phyloP scores from a whole-genome alignment of 495 filamentous ascomycete genomes.

The Peziza echinospora region DNA sequence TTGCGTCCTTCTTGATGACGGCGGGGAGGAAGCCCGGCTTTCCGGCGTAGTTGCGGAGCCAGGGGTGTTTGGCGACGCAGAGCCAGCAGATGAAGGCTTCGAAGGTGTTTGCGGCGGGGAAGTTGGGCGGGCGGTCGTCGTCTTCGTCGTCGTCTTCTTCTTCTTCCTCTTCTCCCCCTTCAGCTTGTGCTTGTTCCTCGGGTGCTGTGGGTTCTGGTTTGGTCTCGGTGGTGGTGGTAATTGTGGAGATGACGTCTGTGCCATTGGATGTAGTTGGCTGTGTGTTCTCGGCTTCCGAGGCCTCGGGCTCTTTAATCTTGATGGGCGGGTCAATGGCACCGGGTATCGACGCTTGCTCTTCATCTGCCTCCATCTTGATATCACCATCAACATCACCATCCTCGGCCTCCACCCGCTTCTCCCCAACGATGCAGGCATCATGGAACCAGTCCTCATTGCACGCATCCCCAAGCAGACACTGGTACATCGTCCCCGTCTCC shows the following conservation, averaged over 20 bases:
- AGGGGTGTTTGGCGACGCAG: constrained; percentile 70
- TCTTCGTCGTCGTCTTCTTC: constrained; percentile 27
- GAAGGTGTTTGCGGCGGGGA: neutral
- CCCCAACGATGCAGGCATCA: constrained; percentile 75
- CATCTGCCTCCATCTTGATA: neutral
- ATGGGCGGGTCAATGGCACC: neutral
- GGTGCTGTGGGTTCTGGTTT: neutral
- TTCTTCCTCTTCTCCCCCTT: constrained; percentile 10
- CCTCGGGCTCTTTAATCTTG: constrained; percentile 2
- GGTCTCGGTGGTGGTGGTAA: neutral
- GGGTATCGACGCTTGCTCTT: too few relatives aligned
- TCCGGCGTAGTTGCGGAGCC: constrained; percentile 83
- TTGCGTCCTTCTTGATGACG: constrained; percentile 21
- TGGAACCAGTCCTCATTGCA: constrained; percentile 99
- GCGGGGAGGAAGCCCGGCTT: constrained; percentile 59
- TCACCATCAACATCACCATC: neutral
- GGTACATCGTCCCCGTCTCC: constrained; percentile 98
- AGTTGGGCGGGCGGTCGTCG: constrained; percentile 1
- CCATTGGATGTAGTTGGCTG: constrained; percentile 1
- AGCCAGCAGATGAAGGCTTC: constrained; percentile 69
- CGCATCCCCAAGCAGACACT: constrained; percentile 66
- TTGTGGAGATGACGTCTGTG: neutral
- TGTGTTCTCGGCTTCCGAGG: neutral
- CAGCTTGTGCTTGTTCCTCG: neutral
- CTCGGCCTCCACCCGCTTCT: constrained; percentile 20